phyloP scores from a whole-genome alignment of 2,329 filamentous ascomycete genomes.

The Stagonosporopsis vannaccii region DNA sequence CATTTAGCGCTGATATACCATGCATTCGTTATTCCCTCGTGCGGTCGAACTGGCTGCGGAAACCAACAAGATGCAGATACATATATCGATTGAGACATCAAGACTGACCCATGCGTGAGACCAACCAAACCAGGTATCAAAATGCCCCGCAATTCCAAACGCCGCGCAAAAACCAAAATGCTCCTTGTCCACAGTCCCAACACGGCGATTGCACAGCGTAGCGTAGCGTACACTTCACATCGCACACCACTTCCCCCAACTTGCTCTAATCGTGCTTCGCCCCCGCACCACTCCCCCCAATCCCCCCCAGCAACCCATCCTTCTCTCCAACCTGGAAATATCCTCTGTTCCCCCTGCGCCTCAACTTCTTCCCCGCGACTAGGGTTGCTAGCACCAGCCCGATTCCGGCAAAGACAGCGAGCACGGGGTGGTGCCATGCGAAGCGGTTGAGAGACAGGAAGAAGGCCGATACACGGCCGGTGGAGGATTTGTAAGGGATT shows the following conservation, averaged over 20 bases:
- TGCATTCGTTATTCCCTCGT: not conserved
- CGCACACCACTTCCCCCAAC: not conserved
- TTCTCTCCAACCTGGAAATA: slow-evolving; percentile 73
- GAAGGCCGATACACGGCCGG: slow-evolving; percentile 73
- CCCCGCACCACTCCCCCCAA: slow-evolving; percentile 57
- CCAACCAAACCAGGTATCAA: too few relatives aligned
- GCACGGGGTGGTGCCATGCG: slow-evolving; percentile 54
- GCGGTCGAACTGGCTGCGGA: not conserved
- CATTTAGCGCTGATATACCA: not conserved
- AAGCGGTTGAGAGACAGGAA: slow-evolving; percentile 60
- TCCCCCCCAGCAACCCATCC: slow-evolving; percentile 66
- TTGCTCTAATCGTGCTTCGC: slow-evolving; percentile 43
- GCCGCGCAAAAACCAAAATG: too few relatives aligned
- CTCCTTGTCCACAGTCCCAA: too few relatives aligned
- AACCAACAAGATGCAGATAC: too few relatives aligned
- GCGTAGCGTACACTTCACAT: too few relatives aligned
- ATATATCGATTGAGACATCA: too few relatives aligned
- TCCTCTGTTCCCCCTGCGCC: slow-evolving; percentile 58
- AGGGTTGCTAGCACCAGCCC: slow-evolving; percentile 63
- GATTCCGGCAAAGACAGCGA: slow-evolving; percentile 62
- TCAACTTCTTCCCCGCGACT: slow-evolving; percentile 40
- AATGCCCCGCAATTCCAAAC: too few relatives aligned
- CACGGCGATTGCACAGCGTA: too few relatives aligned
- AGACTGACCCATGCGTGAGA: too few relatives aligned
- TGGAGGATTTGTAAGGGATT: slow-evolving; percentile 80